Evolutionary conservation across 2,329 filamentous ascomycete species (phyloP), one percentile per base, ranked within the genome.

Genomic region (Botrytis elliptica): DNA sequence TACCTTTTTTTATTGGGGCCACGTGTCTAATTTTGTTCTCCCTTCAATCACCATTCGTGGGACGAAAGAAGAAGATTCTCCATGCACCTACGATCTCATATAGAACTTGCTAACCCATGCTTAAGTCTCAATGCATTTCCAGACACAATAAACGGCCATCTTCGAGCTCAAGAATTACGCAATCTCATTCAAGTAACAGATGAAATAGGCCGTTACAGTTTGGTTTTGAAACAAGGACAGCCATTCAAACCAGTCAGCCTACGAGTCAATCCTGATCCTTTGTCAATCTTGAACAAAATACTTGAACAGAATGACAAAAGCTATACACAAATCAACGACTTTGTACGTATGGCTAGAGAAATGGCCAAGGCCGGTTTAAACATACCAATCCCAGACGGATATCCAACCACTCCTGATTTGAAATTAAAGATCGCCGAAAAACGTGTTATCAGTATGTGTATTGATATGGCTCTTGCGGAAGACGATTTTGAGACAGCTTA

Each of bases 401-500:
- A 65, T 40, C 67, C 70, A 40, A 70, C 67, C 7, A 33, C n/a
- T n/a, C 36, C 60, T 25, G 42, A 49, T 33, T 63, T 57, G 40
- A 77, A 79, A 67, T 71, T 75, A 33, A 49, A 81, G 5, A 79
- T 84, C 55, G 87, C 89, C 6, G 89, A 91, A 79, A 89, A 88
- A 66, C 88, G 93, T 44, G 89, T 96, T 69, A 91, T 90, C 9
- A 91, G 92, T 74, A 93, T 95, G 91, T 94, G 93, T 76, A 90
- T 95, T 59, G 90, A 94, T 80, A 90, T 92, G 22, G 92, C 93
- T 20, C 85, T 96, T 1, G 85, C 86, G 16, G 92, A 95, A 79
- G 90, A 94, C 76, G 93, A 90, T 80, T 96, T 96, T 75, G 93
- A 97, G 80, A 96, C 93, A 0, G 93, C 93, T 18, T 96, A 95